Conservation (phyloP, 1,139 yeast genomes). For the Ashbya aceris region DNA sequence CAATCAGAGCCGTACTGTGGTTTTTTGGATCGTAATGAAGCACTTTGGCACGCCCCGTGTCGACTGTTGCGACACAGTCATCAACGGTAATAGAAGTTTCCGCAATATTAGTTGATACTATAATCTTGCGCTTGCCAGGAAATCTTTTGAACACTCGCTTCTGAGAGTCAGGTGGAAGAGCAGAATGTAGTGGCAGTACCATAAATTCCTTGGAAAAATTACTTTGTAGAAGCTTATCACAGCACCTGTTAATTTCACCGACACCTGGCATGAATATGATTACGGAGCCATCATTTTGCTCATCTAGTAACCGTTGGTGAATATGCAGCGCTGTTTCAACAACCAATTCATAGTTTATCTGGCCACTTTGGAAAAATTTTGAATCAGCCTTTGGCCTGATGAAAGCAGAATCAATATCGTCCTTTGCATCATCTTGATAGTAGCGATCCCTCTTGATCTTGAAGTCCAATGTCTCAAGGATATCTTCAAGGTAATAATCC, state of each 20-base stretch:
- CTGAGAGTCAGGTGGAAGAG: constrained; percentile 76
- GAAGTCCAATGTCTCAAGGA: constrained; percentile 48
- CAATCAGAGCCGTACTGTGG: constrained; percentile 64
- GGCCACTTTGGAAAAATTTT: constrained; percentile 51
- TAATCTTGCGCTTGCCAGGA: constrained; percentile 54
- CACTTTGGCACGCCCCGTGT: constrained; percentile 76
- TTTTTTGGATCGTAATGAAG: constrained; percentile 58
- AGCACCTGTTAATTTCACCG: constrained; percentile 67
- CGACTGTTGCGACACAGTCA: constrained; percentile 88
- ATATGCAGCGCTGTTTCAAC: constrained; percentile 46
- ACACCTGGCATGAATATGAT: constrained; percentile 85
- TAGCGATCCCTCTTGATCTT: constrained; percentile 31
- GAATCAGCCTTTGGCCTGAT: constrained; percentile 55
- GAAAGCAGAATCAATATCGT: constrained; percentile 20
- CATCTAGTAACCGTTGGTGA: constrained; percentile 37
- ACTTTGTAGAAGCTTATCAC: constrained; percentile 25
- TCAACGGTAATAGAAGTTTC: constrained; percentile 89
- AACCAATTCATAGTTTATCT: constrained; percentile 65
- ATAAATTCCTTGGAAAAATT: constrained; percentile 26
- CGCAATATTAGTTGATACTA: constrained; percentile 84
- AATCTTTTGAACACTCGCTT: constrained; percentile 60
- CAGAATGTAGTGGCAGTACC: constrained; percentile 76
- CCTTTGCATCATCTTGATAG: constrained; percentile 11
- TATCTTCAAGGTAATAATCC: constrained; percentile 61
- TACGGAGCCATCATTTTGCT: constrained; percentile 57